Evolutionary conservation across 768 basidiomycete genomes (phyloP).

Genomic region (Xerocomus potaroensis): DNA sequence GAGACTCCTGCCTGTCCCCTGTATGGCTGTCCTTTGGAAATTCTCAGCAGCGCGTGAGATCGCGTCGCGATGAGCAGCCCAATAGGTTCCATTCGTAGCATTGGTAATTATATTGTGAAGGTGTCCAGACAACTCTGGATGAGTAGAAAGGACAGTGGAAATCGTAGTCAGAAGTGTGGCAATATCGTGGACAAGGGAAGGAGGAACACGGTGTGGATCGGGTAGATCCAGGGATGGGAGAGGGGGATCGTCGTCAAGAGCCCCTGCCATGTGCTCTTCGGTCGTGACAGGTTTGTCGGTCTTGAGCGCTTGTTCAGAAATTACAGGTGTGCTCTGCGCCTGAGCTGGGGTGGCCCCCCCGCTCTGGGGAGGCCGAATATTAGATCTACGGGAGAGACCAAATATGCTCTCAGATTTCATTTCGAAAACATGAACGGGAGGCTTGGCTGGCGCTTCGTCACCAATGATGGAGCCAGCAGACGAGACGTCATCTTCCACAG

Average conservation of each 20-base stretch:
- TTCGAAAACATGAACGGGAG: slow-evolving; percentile 58
- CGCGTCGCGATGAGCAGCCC: slow-evolving; percentile 57
- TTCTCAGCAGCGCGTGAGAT: slow-evolving; percentile 56
- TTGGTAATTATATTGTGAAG: slow-evolving; percentile 63
- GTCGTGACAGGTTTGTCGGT: slow-evolving; percentile 6
- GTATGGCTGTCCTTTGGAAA: slow-evolving; percentile 43
- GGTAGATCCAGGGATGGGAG: slow-evolving; percentile 42
- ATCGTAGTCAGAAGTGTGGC: slow-evolving; percentile 56
- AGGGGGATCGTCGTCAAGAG: slow-evolving; percentile 42
- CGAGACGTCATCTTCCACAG: slow-evolving; percentile 31
- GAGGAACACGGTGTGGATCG: slow-evolving; percentile 22
- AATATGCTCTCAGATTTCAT: slow-evolving; percentile 29
- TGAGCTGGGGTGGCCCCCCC: slow-evolving; percentile 31
- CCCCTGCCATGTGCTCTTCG: slow-evolving; percentile 10
- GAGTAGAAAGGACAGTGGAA: slow-evolving; percentile 50
- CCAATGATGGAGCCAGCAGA: slow-evolving; percentile 41
- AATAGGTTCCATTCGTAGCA: slow-evolving; percentile 62
- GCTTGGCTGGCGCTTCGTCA: slow-evolving; percentile 46
- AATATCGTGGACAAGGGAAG: slow-evolving; percentile 61
- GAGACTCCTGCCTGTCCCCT: slow-evolving; percentile 36
- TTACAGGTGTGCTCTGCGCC: slow-evolving; percentile 40
- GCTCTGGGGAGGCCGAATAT: slow-evolving; percentile 11
- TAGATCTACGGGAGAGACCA: slow-evolving; percentile 13
- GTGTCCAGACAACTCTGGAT: slow-evolving; percentile 69
- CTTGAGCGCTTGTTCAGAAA: slow-evolving; percentile 21